Evolutionary conservation across 176 grass and related monocot genomes (phyloP).

Genomic region (Carex cristatella): DNA sequence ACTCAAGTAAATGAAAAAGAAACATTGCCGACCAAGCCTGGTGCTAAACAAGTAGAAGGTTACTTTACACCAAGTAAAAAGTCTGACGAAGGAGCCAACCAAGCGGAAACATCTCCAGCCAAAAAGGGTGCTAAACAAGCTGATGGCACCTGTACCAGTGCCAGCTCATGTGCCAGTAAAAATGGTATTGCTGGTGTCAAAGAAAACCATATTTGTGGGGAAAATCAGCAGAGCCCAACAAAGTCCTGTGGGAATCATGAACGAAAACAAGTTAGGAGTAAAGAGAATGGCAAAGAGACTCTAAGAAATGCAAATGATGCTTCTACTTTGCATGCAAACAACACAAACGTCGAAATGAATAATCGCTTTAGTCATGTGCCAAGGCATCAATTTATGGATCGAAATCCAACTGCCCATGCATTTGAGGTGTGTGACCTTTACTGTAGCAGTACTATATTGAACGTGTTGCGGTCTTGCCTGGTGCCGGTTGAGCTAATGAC

Average conservation of each 20-base stretch:
- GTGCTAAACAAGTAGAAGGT: slow-evolving; percentile 1
- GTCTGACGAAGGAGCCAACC: background rate
- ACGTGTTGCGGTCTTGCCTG: background rate
- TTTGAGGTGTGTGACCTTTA: background rate
- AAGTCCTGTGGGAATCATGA: background rate
- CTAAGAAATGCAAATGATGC: slow-evolving; percentile 10
- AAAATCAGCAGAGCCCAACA: background rate
- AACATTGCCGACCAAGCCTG: background rate
- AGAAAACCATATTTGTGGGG: background rate
- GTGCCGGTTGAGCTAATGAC: background rate
- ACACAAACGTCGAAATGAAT: background rate
- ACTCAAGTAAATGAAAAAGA: slow-evolving; percentile 13
- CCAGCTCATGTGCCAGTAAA: background rate
- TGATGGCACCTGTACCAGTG: background rate
- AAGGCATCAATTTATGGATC: background rate
- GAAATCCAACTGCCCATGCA: background rate
- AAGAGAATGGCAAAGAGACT: background rate
- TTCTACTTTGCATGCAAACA: slow-evolving; percentile 7
- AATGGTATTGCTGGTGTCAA: background rate
- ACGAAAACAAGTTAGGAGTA: background rate
- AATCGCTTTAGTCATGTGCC: background rate
- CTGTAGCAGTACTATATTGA: background rate
- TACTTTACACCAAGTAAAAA: background rate
- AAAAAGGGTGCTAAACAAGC: slow-evolving; percentile 3
- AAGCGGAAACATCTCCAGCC: background rate